Evolutionary conservation across 1,284 basidiomycete genomes (phyloP), one percentile per base, ranked within the genome.

Genomic region (Ceratobasidium sp.): DNA sequence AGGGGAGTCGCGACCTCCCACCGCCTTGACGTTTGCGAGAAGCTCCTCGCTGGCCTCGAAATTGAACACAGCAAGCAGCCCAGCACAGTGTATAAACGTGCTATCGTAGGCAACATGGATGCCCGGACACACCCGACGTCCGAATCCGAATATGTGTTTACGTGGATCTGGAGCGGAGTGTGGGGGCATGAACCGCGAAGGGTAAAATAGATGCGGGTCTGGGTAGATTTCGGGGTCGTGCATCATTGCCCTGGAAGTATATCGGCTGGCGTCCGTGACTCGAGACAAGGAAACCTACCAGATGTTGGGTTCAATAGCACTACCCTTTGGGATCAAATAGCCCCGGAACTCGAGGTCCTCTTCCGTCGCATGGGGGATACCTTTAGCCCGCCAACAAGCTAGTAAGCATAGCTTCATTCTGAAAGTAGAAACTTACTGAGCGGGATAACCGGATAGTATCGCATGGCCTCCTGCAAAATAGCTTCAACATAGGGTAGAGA

Each of bases 401-500:
- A 4, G 4, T 33, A 33, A 33, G 33, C 33, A 33, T 33, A 33
- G 33, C 33, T 33, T 33, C 33, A 33, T 1, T 4, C 70, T 74
- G n/a, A 10, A 33, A 26, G 9, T 15, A 52, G n/a, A n/a, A 15
- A 26, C 70, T 44, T 17, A 74, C 70, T 23, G 5, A 74, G 33
- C 17, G 70, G 70, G 20, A 52, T 57, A n/a, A 62, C 57, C 1
- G 70, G 70, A 46, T 61, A 61, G 20, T 62, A 62, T 17, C 70
- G 46, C 57, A 74, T 62, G 10, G 59, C 80, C 78, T 85, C 85
- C 10, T 80, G 82, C 42, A 84, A 77, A 5, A 83, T 56, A 1
- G 84, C 84, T 44, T 78, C 69, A 38, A 71, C 54, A 50, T 74
- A 78, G 20, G 77, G 77, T 5, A 78, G 44, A 0, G 42, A 59